A percentile compares a stretch with the other conserved stretches of the same genome.
Evolutionary conservation across 371 early-diverging fungal genomes (phyloP).

Genomic region (Vittaforma corneae): DNA sequence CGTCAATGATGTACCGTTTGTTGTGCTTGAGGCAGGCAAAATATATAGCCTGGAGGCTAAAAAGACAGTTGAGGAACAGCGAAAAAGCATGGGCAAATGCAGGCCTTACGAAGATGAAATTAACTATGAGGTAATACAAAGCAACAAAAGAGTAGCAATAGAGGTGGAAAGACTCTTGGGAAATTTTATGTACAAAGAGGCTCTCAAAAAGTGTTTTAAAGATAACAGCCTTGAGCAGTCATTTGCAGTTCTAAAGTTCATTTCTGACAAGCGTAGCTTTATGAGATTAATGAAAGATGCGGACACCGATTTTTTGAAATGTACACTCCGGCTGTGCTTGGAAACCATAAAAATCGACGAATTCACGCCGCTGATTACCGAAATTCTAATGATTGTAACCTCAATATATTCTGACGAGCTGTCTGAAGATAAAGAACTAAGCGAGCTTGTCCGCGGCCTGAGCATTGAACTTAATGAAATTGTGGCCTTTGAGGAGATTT

Average conservation of each 20-base stretch:
- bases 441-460: constrained; percentile 11
- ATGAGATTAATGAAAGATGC: constrained; percentile 23
- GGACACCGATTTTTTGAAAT: constrained; percentile 13
- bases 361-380: constrained; percentile 30
- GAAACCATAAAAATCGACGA: constrained; percentile 35
- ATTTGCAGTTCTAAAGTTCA: constrained; percentile 35
- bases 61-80: background rate
- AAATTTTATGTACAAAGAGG: constrained; percentile 29
- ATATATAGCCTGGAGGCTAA: constrained; percentile 2
- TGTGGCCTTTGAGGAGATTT: constrained; percentile 32
- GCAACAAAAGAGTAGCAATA: background rate
- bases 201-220: constrained; percentile 14
- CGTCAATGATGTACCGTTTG: constrained; percentile 4
- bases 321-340: constrained; percentile 29
- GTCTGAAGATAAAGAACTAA: constrained; percentile 11
- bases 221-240: constrained; percentile 19
- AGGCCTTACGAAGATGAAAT: constrained; percentile 35
- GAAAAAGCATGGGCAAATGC: background rate
- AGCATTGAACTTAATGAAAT: constrained; percentile 32
- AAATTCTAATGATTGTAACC: constrained; percentile 20
- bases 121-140: constrained; percentile 18
- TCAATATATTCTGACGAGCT: constrained; percentile 30
- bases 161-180: constrained; percentile 30
- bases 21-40: constrained; percentile 22
- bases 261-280: constrained; percentile 24